Evolutionary conservation across 1,284 basidiomycete species (phyloP).

Genomic region (Sanghuangporus sanghuang): DNA sequence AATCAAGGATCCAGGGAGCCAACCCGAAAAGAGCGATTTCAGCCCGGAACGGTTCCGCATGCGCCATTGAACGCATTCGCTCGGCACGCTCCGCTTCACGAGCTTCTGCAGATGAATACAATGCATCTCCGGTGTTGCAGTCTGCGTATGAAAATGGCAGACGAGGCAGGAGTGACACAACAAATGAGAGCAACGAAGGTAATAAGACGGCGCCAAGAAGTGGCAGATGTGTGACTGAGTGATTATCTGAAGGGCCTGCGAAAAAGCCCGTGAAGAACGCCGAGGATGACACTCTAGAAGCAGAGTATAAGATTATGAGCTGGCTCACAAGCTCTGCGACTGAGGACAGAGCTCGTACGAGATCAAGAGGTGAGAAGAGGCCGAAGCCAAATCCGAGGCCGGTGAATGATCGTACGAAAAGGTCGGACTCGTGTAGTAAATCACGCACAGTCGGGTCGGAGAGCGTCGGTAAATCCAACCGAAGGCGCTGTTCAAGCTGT

Average conservation of each 20-base stretch:
- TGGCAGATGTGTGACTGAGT: slow-evolving; percentile 10
- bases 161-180: slow-evolving; percentile 51
- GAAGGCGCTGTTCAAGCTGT: slow-evolving; percentile 70
- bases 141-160: slow-evolving; percentile 44
- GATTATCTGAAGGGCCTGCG: slow-evolving; percentile 7
- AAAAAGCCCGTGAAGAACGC: slow-evolving; percentile 38
- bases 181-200: slow-evolving; percentile 44
- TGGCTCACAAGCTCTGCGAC: slow-evolving; percentile 68
- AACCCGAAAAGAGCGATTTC: slow-evolving; percentile 79
- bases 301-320: slow-evolving; percentile 58
- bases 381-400: slow-evolving; percentile 57
- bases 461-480: slow-evolving; percentile 72
- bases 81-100: slow-evolving; percentile 64
- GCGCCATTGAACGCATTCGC: slow-evolving; percentile 63
- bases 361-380: slow-evolving; percentile 69
- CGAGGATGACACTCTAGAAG: slow-evolving; percentile 54
- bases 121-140: slow-evolving; percentile 33
- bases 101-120: slow-evolving; percentile 46
- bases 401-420: slow-evolving; percentile 71
- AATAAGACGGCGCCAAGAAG: slow-evolving; percentile 15
- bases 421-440: slow-evolving; percentile 77
- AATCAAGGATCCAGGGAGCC: slow-evolving; percentile 72
- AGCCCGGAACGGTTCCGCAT: slow-evolving; percentile 63
- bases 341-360: slow-evolving; percentile 66
- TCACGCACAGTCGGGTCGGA: slow-evolving; percentile 66